Percentiles rank a stretch among this genome's conserved stretches.
phyloP scores from a whole-genome alignment of 2,329 filamentous ascomycete genomes.

The Botrytis cinerea region DNA sequence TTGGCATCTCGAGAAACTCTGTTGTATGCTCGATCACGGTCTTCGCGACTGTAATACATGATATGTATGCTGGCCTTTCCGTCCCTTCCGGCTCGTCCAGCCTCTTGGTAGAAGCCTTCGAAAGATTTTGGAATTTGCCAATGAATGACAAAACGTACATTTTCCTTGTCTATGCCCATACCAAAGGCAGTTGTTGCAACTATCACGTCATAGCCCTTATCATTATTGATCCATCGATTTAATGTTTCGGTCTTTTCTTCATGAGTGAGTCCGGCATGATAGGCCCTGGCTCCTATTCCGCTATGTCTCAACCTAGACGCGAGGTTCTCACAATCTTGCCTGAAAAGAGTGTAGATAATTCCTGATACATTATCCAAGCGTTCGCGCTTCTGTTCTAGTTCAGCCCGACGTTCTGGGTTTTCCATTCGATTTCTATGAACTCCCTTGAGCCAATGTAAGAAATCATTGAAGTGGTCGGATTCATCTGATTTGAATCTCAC shows the following conservation, averaged over 20 bases:
- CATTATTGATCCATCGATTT: constrained; percentile 70
- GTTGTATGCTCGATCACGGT: constrained; percentile 70
- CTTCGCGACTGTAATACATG: constrained; percentile 87
- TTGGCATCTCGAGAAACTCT: constrained; percentile 54
- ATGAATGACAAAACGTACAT: constrained; percentile 92
- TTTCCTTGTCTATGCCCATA: constrained; percentile 96
- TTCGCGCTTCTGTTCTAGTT: constrained; percentile 57
- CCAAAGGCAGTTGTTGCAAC: constrained; percentile 95
- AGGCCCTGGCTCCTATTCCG: constrained; percentile 72
- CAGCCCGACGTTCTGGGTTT: constrained; percentile 55
- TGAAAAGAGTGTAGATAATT: constrained; percentile 77
- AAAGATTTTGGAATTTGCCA: constrained; percentile 94
- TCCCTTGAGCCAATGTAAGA: constrained; percentile 73
- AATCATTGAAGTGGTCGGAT: constrained; percentile 70
- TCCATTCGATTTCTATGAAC: constrained; percentile 69
- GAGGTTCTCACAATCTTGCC: constrained; percentile 73
- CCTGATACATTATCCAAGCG: constrained; percentile 67
- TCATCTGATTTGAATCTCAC: constrained; percentile 80
- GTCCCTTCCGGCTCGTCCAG: constrained; percentile 85
- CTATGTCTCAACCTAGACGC: constrained; percentile 65
- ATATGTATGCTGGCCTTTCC: constrained; percentile 85
- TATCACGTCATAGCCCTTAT: constrained; percentile 81
- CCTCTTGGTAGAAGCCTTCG: constrained; percentile 95
- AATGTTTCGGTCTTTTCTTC: constrained; percentile 71
- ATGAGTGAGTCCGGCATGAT: constrained; percentile 69